Conservation (phyloP, 176 grass and related monocot genomes). For the Thinopyrum elongatum region DNA sequence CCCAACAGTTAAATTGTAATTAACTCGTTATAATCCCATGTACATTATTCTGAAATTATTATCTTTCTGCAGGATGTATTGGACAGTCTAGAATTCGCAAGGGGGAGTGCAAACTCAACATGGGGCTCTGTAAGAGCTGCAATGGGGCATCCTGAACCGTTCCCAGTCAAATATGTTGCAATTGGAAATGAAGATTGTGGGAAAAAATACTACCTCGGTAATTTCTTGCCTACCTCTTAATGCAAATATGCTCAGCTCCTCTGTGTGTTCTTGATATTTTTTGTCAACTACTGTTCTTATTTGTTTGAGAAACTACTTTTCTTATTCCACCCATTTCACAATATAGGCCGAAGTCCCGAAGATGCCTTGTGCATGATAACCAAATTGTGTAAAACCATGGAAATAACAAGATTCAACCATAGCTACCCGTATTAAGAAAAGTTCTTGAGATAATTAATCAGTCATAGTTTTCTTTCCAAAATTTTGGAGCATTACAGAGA, state of each 20-base stretch:
- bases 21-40: background rate
- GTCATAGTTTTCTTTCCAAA: background rate
- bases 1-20: background rate
- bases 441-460: background rate
- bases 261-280: background rate
- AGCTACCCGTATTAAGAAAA: background rate
- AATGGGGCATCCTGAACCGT: slow-evolving; percentile 94
- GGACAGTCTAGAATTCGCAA: slow-evolving; percentile 93
- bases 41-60: background rate
- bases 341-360: background rate
- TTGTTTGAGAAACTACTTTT: background rate
- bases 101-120: slow-evolving; percentile 67
- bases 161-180: slow-evolving; percentile 88
- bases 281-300: background rate
- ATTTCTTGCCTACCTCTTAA: background rate
- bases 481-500: background rate
- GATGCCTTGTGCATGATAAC: slow-evolving; percentile 3
- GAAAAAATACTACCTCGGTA: slow-evolving; percentile 67
- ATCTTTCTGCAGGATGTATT: slow-evolving; percentile 65
- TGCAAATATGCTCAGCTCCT: background rate
- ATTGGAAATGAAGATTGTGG: slow-evolving; percentile 95
- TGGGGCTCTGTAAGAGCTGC: slow-evolving; percentile 91
- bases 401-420: background rate
- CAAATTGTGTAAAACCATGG: background rate
- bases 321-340: slow-evolving; percentile 3